Evolutionary conservation across 148 eudicot genomes (phyloP), one percentile per base, ranked within the genome.

Genomic region (Chenopodium berlandieri): DNA sequence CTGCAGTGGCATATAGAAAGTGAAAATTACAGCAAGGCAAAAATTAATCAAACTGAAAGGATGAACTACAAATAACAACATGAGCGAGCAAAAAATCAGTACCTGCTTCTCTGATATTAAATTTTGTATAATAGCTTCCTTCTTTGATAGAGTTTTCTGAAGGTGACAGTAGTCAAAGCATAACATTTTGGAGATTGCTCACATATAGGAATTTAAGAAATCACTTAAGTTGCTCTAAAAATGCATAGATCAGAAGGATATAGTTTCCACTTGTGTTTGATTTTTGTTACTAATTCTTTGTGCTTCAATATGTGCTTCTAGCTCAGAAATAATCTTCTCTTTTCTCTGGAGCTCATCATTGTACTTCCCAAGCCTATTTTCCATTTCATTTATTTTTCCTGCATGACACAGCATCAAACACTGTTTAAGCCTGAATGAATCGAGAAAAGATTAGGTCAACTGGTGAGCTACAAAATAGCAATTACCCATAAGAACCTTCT

Each of bases 71-170:
- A 64, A 56, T 7, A 13, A 54, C 7, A 64, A 65, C 31, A 20
- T 2, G 34, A 47, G 32, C n/a, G n/a, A 78, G 73, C 56, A 64
- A 69, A 40, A 80, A 67, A 75, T 32, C 2, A 30, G 20, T 74
- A 89, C 94, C 92, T 87, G 87, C 82, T 91, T 91, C 78, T 91
- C 92, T 16, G 78, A 83, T 52, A 77, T 83, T 70, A 91, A 84
- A 83, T 83, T 84, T 77, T 83, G 87, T 77, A 88, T 89, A 58
- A 89, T 73, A 73, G 79, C 77, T 60, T 91, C 94, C 84, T 89
- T 91, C 32, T 75, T 73, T 78, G 87, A 83, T 71, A 91, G 70
- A 69, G 85, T 74, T 79, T 74, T 83, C 89, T 88, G 89, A 79
- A 91, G 90, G 92, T 91, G 83, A 80, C 74, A 70, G 58, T 79